Percentiles rank a stretch among this genome's conserved stretches.
These are phyloP conservation scores for Boletus pseudo-olivaceus DNA, from an alignment of 768 basidiomycete genomes.

Conservation along the genomic window DNA sequence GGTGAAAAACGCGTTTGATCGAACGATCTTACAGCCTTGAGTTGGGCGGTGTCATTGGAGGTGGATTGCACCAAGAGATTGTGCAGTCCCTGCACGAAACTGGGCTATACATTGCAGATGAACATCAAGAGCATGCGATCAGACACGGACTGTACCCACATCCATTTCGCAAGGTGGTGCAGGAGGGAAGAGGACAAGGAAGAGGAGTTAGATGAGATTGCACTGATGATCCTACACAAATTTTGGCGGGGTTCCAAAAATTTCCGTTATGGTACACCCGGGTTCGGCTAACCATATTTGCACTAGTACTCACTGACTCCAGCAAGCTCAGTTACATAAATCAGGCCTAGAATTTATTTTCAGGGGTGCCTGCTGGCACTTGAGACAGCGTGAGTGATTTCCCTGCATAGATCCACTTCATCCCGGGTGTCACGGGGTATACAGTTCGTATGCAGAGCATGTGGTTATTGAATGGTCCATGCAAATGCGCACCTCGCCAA, in stretches of 20 bases:
- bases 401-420: background rate
- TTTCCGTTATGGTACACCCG: slow-evolving; percentile 10
- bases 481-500: background rate
- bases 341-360: background rate
- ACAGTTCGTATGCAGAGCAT: background rate
- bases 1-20: slow-evolving; percentile 26
- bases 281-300: background rate
- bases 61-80: slow-evolving; percentile 81
- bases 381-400: slow-evolving; percentile 1
- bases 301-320: background rate
- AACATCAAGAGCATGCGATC: background rate
- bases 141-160: slow-evolving; percentile 17
- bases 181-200: slow-evolving; percentile 28
- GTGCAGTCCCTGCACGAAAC: slow-evolving; percentile 79
- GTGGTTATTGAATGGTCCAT: background rate
- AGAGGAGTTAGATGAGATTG: slow-evolving; percentile 27
- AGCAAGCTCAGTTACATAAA: background rate
- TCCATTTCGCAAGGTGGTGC: slow-evolving; percentile 27
- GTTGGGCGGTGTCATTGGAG: slow-evolving; percentile 75
- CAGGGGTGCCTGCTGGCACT: background rate
- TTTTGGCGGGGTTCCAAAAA: slow-evolving; percentile 58
- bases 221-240: slow-evolving; percentile 34
- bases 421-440: background rate
- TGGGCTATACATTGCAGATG: slow-evolving; percentile 41
- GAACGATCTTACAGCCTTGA: slow-evolving; percentile 73